Percentiles rank a stretch among this genome's conserved stretches.
These are phyloP conservation scores for Ceratonia siliqua DNA, from an alignment of 306 rosid species.

Conservation along the genomic window DNA sequence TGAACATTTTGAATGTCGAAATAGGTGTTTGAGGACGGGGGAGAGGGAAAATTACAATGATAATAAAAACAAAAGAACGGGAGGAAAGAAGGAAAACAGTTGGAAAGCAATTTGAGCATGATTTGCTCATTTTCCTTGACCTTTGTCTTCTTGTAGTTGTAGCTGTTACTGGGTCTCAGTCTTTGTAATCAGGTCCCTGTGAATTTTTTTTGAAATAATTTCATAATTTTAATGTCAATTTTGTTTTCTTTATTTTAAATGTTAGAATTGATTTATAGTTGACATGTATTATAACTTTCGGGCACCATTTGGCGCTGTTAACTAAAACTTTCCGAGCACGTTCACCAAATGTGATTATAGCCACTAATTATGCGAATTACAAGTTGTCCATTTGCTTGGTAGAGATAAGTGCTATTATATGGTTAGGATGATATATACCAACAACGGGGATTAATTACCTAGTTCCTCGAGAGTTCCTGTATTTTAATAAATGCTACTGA, in stretches of 20 bases:
- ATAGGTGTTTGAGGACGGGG: constrained; percentile 31
- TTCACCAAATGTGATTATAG: neutral
- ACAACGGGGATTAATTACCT: neutral
- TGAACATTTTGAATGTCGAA: constrained; percentile 43
- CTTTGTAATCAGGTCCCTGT: constrained; percentile 33
- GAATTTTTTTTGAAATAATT: constrained; percentile 20
- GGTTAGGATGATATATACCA: neutral
- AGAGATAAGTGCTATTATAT: neutral
- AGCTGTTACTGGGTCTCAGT: constrained; percentile 28
- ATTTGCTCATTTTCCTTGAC: constrained; percentile 38
- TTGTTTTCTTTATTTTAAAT: constrained; percentile 12
- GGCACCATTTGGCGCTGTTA: neutral
- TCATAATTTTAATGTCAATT: constrained; percentile 25
- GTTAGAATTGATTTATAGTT: constrained; percentile 11
- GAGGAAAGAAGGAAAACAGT: constrained; percentile 6
- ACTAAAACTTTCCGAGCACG: neutral
- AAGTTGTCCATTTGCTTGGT: neutral
- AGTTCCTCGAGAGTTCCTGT: neutral
- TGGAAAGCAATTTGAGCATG: constrained; percentile 43
- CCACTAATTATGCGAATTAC: neutral
- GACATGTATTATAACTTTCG: constrained; percentile 11
- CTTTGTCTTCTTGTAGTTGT: constrained; percentile 37
- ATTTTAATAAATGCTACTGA: neutral
- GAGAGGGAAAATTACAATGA: constrained; percentile 25
- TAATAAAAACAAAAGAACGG: neutral